These are phyloP conservation scores for Pseudocercospora macadamiae DNA, from an alignment of 2,329 filamentous ascomycete genomes.

Conservation along the genomic window DNA sequence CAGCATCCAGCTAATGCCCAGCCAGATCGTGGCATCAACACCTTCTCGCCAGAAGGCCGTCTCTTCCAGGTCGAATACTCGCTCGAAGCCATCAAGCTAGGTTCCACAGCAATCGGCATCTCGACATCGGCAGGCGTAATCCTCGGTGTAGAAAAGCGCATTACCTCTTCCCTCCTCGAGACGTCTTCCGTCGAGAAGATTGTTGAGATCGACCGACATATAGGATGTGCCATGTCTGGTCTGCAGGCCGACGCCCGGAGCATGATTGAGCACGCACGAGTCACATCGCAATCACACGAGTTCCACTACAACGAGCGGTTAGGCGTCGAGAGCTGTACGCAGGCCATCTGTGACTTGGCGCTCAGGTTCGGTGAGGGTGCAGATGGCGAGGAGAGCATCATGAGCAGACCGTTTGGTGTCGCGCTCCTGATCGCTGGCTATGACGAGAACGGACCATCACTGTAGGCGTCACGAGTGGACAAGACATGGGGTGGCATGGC, in stretches of 20 bases:
- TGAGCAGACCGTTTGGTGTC: slow-evolving; percentile 96
- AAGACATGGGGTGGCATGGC: slow-evolving; percentile 1
- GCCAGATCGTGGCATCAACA: slow-evolving; percentile 98
- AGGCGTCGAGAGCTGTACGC: slow-evolving; percentile 95
- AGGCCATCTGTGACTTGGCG: slow-evolving; percentile 97
- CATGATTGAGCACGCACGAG: slow-evolving; percentile 95
- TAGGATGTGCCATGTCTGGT: slow-evolving; percentile 97
- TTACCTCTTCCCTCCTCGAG: slow-evolving; percentile 95
- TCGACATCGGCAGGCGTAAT: slow-evolving; percentile 94
- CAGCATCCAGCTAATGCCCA: slow-evolving; percentile 26
- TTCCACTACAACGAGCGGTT: slow-evolving; percentile 98
- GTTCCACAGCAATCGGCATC: slow-evolving; percentile 94
- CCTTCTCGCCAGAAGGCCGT: slow-evolving; percentile 98
- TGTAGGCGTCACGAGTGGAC: slow-evolving; percentile 55
- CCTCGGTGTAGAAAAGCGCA: slow-evolving; percentile 97
- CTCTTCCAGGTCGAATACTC: slow-evolving; percentile 99
- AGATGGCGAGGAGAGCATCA: slow-evolving; percentile 76
- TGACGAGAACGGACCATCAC: slow-evolving; percentile 93
- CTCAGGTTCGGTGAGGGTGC: slow-evolving; percentile 96
- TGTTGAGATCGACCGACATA: slow-evolving; percentile 98
- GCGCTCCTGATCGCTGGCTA: slow-evolving; percentile 94
- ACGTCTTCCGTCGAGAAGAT: slow-evolving; percentile 99
- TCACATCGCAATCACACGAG: slow-evolving; percentile 94
- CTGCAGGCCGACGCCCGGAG: slow-evolving; percentile 96
- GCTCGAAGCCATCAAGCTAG: slow-evolving; percentile 99